phyloP scores from a whole-genome alignment of 129 eudicot genomes.

The Centella asiatica region DNA sequence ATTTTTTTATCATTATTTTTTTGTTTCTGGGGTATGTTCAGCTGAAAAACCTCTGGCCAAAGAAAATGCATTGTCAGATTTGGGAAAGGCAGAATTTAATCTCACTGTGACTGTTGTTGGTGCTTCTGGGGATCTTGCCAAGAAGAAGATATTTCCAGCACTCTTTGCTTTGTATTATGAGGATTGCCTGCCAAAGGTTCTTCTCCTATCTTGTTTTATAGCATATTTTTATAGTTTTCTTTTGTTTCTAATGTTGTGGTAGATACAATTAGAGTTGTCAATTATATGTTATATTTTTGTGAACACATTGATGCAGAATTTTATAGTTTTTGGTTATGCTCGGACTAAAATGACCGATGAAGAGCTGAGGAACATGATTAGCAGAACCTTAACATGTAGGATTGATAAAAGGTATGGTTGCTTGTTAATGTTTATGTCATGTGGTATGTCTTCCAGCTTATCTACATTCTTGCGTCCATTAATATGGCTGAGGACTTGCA shows the following conservation, averaged over 20 bases:
- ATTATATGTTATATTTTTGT: not conserved
- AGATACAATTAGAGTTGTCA: not conserved
- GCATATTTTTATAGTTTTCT: not conserved
- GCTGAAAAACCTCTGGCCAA: constrained; percentile 40
- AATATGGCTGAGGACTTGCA: constrained; percentile 18
- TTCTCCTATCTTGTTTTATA: not conserved
- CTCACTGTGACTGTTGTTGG: constrained; percentile 79
- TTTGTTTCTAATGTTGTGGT: not conserved
- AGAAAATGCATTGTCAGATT: constrained; percentile 25
- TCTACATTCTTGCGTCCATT: not conserved
- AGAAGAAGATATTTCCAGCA: constrained; percentile 85
- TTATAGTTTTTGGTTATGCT: constrained; percentile 76
- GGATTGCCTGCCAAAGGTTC: constrained; percentile 78
- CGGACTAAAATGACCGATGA: constrained; percentile 77
- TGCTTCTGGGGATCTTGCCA: constrained; percentile 96
- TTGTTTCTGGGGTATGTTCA: constrained; percentile 32
- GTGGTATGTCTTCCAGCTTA: not conserved
- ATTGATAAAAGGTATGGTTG: constrained; percentile 58
- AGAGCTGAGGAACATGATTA: constrained; percentile 73
- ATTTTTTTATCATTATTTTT: too few species aligned
- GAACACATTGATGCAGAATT: constrained; percentile 37
- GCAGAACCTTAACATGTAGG: constrained; percentile 81
- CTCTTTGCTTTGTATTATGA: constrained; percentile 86
- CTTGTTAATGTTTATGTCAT: not conserved
- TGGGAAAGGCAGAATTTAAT: constrained; percentile 28